Base-by-base conservation (phyloP, 179 eudicot species). In the Corrigiola litoralis region DNA sequence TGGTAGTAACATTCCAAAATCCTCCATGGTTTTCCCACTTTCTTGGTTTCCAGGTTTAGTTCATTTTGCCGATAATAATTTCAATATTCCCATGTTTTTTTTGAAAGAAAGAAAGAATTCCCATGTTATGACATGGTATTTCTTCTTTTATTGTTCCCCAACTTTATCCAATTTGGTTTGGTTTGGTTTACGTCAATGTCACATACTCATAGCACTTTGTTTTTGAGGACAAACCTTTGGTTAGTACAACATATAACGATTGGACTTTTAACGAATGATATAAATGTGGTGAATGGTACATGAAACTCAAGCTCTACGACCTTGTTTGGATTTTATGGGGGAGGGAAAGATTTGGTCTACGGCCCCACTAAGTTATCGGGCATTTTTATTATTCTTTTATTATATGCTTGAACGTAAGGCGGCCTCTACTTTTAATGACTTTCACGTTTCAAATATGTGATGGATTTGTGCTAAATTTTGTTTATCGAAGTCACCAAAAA, bases 131-230 rank as follows among this genome's bases (percentile, higher is more conserved):
- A n/a, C n/a, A n/a, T n/a, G n/a, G n/a, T n/a, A n/a, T n/a, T 23
- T 28, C 8, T 60, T 27, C 25, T 38, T 20, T 5, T 42, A 14
- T 14, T 42, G 36, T 4, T 25, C 32, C 6, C 34, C 29, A n/a
- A n/a, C n/a, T n/a, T n/a, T n/a, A n/a, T n/a, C n/a, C n/a, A n/a
- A n/a, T n/a, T n/a, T n/a, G n/a, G n/a, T 49, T 24, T 64, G 16
- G 68, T 52, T 65, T 51, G 60, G 60, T 52, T 65, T 65, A 65
- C 40, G 67, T 63, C 58, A n/a, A 23, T 40, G 23, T 63, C 58
- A 31, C 20, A 21, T n/a, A n/a, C n/a, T n/a, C n/a, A n/a, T n/a
- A n/a, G n/a, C n/a, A n/a, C n/a, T n/a, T n/a, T n/a, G n/a, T n/a
- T n/a, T 49, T 24, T 5, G 7, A 18, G 33, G 33, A 49, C 44